Base-by-base conservation (phyloP, 1,139 yeast genomes). In the Sugiyamaella castrensis region DNA sequence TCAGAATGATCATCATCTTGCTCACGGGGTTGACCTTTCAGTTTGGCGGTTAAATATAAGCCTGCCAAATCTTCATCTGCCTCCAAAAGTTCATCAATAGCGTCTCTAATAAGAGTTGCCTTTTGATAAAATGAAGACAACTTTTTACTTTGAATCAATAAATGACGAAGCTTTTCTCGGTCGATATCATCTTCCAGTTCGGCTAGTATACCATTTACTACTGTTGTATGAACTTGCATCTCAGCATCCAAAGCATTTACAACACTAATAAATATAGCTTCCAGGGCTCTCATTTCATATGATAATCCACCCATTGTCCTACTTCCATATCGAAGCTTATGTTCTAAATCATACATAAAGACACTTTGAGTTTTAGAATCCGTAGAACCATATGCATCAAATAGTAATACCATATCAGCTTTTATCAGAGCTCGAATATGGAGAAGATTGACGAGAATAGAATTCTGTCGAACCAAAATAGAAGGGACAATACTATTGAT, bases 1-100 rank as follows among this genome's bases (percentile, higher is more conserved):
- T 92, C 97, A n/a, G 70, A 65, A 48, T 70, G 73, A 43, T 71
- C 71, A 61, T 87, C 96, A n/a, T 62, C 66, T 24, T 57, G 56
- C 1, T 58, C 57, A 12, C 70, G 58, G 1, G 64, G 63, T 4
- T 50, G 51, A 35, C 73, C 73, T 1, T 57, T 48, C 31, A 58
- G 55, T 53, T 74, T 75, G 19, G 76, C 79, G 0, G 89, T 80
- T 43, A 92, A 70, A 63, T 87, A 88, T 84, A 92, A 82, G 8
- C 81, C 89, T 1, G 88, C 88, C 55, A 94, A 69, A 68, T 89
- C 96, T 55, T 92, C 98, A 65, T 92, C 98, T 57, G 84, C 88
- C 48, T 91, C 98, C 34, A 94, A 70, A 41, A 92, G 68, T 53
- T 92, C 97, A 62, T 92, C 96, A 34, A 94, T 70, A 31, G 91